phyloP scores from a whole-genome alignment of 176 grass and related monocot species.

The Saccharum spontaneum region DNA sequence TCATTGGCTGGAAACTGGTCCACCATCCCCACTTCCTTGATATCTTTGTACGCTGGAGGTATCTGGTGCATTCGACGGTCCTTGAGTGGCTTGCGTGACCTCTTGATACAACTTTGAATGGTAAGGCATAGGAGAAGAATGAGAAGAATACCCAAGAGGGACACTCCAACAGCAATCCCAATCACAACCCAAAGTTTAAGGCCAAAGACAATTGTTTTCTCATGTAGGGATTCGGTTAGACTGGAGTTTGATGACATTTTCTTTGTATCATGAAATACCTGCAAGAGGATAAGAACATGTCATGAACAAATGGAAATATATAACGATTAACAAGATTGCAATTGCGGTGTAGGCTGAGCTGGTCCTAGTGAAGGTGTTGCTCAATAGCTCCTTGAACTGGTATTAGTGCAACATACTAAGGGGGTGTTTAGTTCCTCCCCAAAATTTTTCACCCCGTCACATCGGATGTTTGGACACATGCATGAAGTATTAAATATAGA shows the following conservation, averaged over 20 bases:
- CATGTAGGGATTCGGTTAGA: constrained; percentile 78
- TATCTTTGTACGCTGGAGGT: constrained; percentile 81
- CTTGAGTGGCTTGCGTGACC: constrained; percentile 46
- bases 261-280: constrained; percentile 44
- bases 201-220: constrained; percentile 78
- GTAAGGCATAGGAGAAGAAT: constrained; percentile 68
- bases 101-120: constrained; percentile 51
- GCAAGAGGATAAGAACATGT: constrained; percentile 18
- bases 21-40: constrained; percentile 72
- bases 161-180: constrained; percentile 76
- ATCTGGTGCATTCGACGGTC: constrained; percentile 64
- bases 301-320: constrained; percentile 15
- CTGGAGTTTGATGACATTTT: constrained; percentile 78
- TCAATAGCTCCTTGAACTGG: neutral
- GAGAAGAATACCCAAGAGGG: constrained; percentile 71
- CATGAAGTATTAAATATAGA: no score
- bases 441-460: no score
- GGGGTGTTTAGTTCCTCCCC: no score
- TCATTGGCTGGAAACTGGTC: constrained; percentile 55
- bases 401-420: no score
- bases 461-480: no score
- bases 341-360: neutral
- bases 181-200: constrained; percentile 96
- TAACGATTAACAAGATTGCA: neutral
- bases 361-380: neutral